These are phyloP conservation scores for Carex pumila DNA, from an alignment of 176 grass and related monocot species.

Conservation along the genomic window DNA sequence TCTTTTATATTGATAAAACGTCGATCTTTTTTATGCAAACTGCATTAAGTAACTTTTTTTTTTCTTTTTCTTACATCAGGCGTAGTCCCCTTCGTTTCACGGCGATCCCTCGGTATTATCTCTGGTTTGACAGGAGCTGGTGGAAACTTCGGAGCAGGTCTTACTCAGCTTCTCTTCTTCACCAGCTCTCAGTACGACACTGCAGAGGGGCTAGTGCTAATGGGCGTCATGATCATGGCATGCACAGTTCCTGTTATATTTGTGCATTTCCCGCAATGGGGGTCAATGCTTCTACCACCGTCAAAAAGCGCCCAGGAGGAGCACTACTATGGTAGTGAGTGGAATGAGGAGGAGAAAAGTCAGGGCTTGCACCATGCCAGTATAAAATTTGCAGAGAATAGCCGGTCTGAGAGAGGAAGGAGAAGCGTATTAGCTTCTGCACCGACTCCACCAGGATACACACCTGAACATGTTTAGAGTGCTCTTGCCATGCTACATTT, in stretches of 20 bases:
- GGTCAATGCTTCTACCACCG: constrained; percentile 65
- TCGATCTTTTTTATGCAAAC: not conserved
- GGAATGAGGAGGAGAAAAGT: constrained; percentile 49
- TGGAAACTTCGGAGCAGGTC: constrained; percentile 58
- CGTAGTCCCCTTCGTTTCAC: constrained; percentile 62
- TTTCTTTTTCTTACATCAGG: constrained; percentile 13
- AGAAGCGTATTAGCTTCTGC: constrained; percentile 17
- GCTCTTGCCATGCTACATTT: not conserved
- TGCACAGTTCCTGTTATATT: constrained; percentile 51
- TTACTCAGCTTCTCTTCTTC: constrained; percentile 92
- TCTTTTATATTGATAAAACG: too few relatives aligned
- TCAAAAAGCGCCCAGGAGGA: constrained; percentile 31
- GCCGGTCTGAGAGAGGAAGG: constrained; percentile 52
- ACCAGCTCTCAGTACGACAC: constrained; percentile 59
- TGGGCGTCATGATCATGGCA: constrained; percentile 91
- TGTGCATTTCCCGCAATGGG: constrained; percentile 91
- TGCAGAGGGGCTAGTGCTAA: constrained; percentile 33
- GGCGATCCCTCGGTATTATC: constrained; percentile 62
- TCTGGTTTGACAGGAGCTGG: constrained; percentile 64
- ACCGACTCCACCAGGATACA: constrained; percentile 26
- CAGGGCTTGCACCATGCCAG: constrained; percentile 34
- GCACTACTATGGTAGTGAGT: constrained; percentile 53
- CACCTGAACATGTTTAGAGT: constrained; percentile 39
- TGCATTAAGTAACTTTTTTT: not conserved
- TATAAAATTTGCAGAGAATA: constrained; percentile 68